Evolutionary conservation across 1,284 basidiomycete species (phyloP).

Genomic region (Phaffia rhodozyma): DNA sequence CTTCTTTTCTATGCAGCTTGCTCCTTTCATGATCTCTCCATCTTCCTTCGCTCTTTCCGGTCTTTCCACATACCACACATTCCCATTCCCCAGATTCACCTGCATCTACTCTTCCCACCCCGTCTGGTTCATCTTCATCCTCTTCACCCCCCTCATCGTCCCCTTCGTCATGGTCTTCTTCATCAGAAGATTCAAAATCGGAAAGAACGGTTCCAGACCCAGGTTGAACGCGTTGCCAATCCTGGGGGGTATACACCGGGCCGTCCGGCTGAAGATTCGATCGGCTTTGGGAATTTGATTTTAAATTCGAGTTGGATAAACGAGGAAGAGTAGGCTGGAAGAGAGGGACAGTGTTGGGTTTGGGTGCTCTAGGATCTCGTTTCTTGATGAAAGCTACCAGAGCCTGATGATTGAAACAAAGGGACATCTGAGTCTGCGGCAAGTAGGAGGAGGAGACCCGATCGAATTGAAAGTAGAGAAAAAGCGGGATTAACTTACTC

Average conservation of each 20-base stretch:
- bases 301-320: conserved; percentile 18
- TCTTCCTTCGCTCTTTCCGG: conserved; percentile 80
- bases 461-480: not conserved
- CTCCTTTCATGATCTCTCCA: conserved; percentile 96
- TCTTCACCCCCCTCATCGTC: conserved; percentile 3
- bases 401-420: conserved; percentile 41
- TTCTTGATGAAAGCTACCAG: conserved; percentile 80
- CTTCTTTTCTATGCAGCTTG: conserved; percentile 84
- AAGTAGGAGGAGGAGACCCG: not conserved
- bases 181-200: conserved; percentile 25
- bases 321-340: conserved; percentile 19
- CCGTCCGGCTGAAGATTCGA: conserved; percentile 23
- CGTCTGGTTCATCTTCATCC: no score
- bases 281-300: conserved; percentile 19
- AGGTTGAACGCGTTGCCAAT: conserved; percentile 64
- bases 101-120: conserved; percentile 21
- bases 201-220: conserved; percentile 39
- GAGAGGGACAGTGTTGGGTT: conserved; percentile 42
- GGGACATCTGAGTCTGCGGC: not conserved
- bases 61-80: conserved; percentile 90
- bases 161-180: conserved; percentile 26
- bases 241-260: conserved; percentile 41
- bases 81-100: conserved; percentile 53
- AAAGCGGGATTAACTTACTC: conserved; percentile 43
- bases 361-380: conserved; percentile 82